Base-by-base conservation (phyloP, 2,329 filamentous ascomycete species). In the Rhynchosporium secalis region DNA sequence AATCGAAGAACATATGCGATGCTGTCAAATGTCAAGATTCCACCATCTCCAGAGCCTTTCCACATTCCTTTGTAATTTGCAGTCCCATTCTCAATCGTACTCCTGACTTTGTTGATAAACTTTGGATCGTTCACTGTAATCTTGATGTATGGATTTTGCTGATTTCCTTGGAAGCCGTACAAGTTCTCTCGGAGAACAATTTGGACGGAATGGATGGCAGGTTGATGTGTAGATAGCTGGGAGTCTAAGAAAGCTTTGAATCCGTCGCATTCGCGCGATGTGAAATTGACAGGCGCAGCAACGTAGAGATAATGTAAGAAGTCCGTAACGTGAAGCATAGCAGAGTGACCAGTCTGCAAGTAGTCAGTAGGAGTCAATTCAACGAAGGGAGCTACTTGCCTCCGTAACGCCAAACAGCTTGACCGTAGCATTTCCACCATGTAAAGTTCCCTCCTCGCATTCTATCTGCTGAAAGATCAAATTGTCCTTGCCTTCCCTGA, bases 301-400 rank as follows among this genome's bases (percentile, higher is more conserved):
- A 98, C 86, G 72, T 96, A 99, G 61, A 99, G 86, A 74, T 99
- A 99, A 75, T 99, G 95, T 69, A 92, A 88, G 77, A 99, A 99
- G 72, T 92, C 91, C 15, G 91, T 96, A 66, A 99, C 93, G 75
- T 99, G 95, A 12, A 99, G 81, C 75, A 99, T 85, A 45, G 96
- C 92, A 3, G 95, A 99, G 76, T 99, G 89, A 59, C 95, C 95
- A 64, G 80, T 75, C 70, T 85, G 77, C 1, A 60, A 38, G 58
- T 49, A 58, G 56, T 71, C 60, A 72, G 66, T 52, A 52, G 28
- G 29, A 15, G 60, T n/a, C 38, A 8, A 48, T 43, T 46, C 29
- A 20, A 56, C 26, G 9, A 4, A 29, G 26, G 10, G 28, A 9
- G 38, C n/a, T 54, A 69, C 74, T 61, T 76, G 86, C 86, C 80